Evolutionary conservation across 1,284 basidiomycete species (phyloP).

Genomic region (Moesziomyces sp.): DNA sequence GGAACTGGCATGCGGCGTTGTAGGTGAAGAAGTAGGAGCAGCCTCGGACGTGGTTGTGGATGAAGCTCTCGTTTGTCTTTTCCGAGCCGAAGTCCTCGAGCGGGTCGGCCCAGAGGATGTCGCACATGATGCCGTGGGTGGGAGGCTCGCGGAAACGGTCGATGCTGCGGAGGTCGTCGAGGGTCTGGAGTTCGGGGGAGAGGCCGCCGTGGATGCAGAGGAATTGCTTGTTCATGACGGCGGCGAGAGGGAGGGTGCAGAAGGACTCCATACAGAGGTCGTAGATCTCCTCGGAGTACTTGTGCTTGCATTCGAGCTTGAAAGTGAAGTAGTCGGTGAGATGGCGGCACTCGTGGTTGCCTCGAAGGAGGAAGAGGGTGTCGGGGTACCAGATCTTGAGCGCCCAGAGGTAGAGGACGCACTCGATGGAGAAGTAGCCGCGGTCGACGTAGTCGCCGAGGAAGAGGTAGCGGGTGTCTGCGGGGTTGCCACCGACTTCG

Average conservation of each 20-base stretch:
- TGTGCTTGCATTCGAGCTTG: constrained; percentile 68
- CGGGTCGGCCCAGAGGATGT: constrained; percentile 93
- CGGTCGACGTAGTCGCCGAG: constrained; percentile 67
- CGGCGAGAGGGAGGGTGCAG: constrained; percentile 88
- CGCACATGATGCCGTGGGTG: constrained; percentile 92
- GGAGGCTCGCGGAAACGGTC: constrained; percentile 95
- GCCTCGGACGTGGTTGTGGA: constrained; percentile 94
- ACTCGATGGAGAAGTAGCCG: constrained; percentile 68
- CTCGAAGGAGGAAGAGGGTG: constrained; percentile 66
- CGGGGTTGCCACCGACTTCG: constrained; percentile 67
- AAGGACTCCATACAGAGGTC: constrained; percentile 77
- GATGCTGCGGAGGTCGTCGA: constrained; percentile 89
- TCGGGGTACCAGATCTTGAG: constrained; percentile 68
- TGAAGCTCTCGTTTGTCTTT: constrained; percentile 83
- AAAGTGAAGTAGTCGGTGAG: constrained; percentile 68
- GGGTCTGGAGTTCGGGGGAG: constrained; percentile 86
- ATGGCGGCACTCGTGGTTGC: constrained; percentile 67
- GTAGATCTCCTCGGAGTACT: constrained; percentile 67
- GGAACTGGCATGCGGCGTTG: constrained; percentile 89
- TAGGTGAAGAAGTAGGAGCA: constrained; percentile 96
- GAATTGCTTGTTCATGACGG: constrained; percentile 97
- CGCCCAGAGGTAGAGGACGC: constrained; percentile 66
- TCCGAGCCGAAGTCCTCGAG: constrained; percentile 92
- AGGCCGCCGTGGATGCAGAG: constrained; percentile 93
- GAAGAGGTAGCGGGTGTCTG: constrained; percentile 67